Evolutionary conservation across 768 basidiomycete species (phyloP).

Genomic region (Trametes punicea): DNA sequence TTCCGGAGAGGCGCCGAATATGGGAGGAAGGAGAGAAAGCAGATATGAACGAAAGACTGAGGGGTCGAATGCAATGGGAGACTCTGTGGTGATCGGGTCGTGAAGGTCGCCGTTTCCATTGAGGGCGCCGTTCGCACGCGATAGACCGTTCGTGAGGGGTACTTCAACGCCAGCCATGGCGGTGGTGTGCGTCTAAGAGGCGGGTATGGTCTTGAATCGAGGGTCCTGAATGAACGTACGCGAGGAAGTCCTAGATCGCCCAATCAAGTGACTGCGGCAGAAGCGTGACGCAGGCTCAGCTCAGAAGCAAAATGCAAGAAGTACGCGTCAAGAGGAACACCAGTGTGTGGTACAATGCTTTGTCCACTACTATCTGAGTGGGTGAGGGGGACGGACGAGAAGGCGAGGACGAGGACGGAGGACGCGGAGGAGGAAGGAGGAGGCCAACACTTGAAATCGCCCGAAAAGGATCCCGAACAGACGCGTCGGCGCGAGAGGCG

Average conservation of each 20-base stretch:
- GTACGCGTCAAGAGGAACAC: not conserved
- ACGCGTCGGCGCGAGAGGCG: conserved; percentile 2
- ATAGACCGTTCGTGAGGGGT: conserved; percentile 19
- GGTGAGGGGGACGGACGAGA: not conserved
- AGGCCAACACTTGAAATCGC: not conserved
- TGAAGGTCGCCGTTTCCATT: conserved; percentile 23
- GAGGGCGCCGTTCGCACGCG: conserved; percentile 18
- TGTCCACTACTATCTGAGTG: not conserved
- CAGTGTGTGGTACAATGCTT: not conserved
- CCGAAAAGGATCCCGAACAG: conserved; percentile 3
- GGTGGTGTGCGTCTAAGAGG: not conserved
- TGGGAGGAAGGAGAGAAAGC: conserved; percentile 68
- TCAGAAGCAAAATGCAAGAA: not conserved
- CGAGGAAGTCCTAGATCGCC: not conserved
- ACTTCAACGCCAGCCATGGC: conserved; percentile 19
- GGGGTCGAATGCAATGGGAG: conserved; percentile 55
- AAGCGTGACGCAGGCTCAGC: not conserved
- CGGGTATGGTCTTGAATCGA: not conserved
- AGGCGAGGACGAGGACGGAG: not conserved
- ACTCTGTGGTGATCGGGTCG: conserved; percentile 33
- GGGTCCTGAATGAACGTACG: not conserved
- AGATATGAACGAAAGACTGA: conserved; percentile 71
- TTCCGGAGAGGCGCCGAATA: conserved; percentile 65
- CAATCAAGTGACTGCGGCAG: conserved; percentile 1
- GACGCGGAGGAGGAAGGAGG: not conserved